Base-by-base conservation (phyloP, 768 basidiomycete genomes). In the Mycena crocata region DNA sequence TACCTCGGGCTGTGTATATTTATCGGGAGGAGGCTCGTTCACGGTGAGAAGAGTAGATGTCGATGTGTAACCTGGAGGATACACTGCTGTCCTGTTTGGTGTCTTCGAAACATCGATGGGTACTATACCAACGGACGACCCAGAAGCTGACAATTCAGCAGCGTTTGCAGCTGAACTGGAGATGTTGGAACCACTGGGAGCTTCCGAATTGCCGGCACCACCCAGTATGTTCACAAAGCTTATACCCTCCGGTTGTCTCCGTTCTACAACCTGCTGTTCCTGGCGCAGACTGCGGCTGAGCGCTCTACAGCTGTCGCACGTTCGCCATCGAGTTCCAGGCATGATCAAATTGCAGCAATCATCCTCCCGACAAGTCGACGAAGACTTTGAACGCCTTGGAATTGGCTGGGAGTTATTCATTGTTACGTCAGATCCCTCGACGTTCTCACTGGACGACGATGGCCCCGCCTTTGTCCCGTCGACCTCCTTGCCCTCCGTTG, bases 221-320 rank as follows among this genome's bases (percentile, higher is more conserved):
- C n/a, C 51, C 9, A 48, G 44, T 2, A 57, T 37, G 34, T 67
- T 62, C 55, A 51, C 60, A 35, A 61, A 61, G 17, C 17, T 2
- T 4, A 26, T 4, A 5, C 23, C 28, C 3, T 13, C 34, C 14
- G 17, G 15, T 39, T 39, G 59, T 5, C 6, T 15, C 4, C 24
- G 51, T 21, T 61, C 45, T 19, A 57, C 68, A 17, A 32, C 39
- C 15, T 54, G 57, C 37, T 57, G 70, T 59, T 78, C 57, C 73
- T 77, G 26, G 74, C 72, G 51, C 70, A 62, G 24, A 80, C 77
- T 62, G 80, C 79, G 54, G 69, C 73, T 60, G 73, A 30, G 44
- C 7, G 39, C 77, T n/a, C 84, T 77, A 69, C 86, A 86, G 30
- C 73, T 67, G 7, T 85, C 84, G 66, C 86, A 87, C 69, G 79